Base-by-base conservation (phyloP, 352 stramenopile species). In the Pythium sp. region DNA sequence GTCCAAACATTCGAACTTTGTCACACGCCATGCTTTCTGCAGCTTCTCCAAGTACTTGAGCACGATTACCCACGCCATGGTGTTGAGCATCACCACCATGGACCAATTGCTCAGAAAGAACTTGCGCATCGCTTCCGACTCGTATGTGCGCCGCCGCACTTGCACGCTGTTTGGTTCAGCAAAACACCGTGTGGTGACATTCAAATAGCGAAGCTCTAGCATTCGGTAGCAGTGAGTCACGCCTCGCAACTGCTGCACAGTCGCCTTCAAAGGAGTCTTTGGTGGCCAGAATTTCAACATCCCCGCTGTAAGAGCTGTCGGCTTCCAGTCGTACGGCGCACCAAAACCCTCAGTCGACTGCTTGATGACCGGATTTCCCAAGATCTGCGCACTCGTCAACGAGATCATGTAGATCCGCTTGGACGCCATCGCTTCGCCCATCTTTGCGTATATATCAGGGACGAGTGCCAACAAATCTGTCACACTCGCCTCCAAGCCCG, bases 41-140 rank as follows among this genome's bases (percentile, higher is more conserved):
- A 83, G 66, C 58, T 82, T 80, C 61, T 72, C 69, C 8, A 83
- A 67, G 60, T 86, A 86, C 68, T 80, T 86, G 65, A 80, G 58
- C 34, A 86, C 68, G 51, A 83, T 47, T 2, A 75, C 65, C 22
- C 76, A 62, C 18, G 76, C 76, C 57, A 86, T 79, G 7, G 78
- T 83, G 66, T 86, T 86, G 67, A 86, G 78, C 72, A 82, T 71
- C 26, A 82, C 53, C 4, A 67, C 60, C 65, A 82, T 71, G 11
- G 78, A 80, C 76, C 76, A 86, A 47, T 69, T 58, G 22, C 67
- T 69, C 57, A 80, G 65, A 43, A 86, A 80, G 43, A 86, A 83
- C 55, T 68, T 70, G 67, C 78, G 76, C 74, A 86, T 70, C 26
- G 38, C 30, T 64, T 83, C 75, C 7, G 70, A 66, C 54, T 72